phyloP scores from a whole-genome alignment of 106 monocot species.

The Alisma plantagoaquatica region DNA sequence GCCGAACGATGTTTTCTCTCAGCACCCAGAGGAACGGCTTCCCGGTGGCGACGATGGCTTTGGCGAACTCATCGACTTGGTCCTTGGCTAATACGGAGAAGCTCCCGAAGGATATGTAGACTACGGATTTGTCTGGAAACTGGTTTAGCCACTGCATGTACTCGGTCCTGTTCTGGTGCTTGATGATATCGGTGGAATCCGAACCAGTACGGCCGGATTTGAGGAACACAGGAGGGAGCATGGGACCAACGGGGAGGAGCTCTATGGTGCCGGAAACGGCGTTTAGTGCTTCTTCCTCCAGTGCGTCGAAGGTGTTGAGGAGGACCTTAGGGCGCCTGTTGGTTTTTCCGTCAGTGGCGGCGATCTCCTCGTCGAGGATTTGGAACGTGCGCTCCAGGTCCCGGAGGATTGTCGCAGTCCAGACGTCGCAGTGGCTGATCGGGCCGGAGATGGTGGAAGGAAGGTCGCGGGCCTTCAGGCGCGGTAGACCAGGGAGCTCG shows the following conservation, averaged over 20 bases:
- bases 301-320: conserved; percentile 36
- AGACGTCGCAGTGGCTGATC: too few species aligned
- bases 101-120: conserved; percentile 75
- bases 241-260: conserved; percentile 36
- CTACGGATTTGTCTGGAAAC: conserved; percentile 35
- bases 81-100: conserved; percentile 7
- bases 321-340: conserved; percentile 12
- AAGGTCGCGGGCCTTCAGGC: conserved; percentile 25
- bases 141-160: conserved; percentile 35
- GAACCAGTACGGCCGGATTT: background rate
- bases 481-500: conserved; percentile 24
- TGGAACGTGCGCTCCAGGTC: background rate
- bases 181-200: conserved; percentile 7
- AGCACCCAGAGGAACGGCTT: conserved; percentile 51
- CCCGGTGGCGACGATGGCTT: conserved; percentile 17
- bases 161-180: conserved; percentile 2
- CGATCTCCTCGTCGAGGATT: conserved; percentile 2
- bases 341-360: too few species aligned
- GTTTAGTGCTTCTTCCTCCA: conserved; percentile 20
- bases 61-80: conserved; percentile 36
- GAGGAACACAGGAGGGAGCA: background rate
- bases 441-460: conserved; percentile 21
- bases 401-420: too few species aligned
- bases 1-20: conserved; percentile 23
- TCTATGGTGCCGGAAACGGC: conserved; percentile 10